Percentiles rank a stretch among this genome's conserved stretches.
phyloP scores from a whole-genome alignment of 768 basidiomycete genomes.

The Trametes gibbosa region DNA sequence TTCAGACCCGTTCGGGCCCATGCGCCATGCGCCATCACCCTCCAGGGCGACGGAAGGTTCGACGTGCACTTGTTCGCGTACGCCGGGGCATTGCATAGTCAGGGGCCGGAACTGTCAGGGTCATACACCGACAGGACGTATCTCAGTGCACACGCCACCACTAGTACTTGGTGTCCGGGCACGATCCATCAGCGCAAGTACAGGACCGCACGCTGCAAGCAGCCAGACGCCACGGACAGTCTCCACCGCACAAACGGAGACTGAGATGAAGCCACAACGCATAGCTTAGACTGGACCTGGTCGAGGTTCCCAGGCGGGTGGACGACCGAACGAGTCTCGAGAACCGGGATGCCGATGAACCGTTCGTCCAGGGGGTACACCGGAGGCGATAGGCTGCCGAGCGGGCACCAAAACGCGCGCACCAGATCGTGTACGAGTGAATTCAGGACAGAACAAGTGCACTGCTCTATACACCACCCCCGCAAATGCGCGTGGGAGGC shows the following conservation, averaged over 20 bases:
- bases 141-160: background rate
- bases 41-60: background rate
- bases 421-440: background rate
- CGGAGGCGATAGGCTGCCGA: conserved; percentile 8
- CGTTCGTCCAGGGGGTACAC: conserved; percentile 5
- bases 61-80: background rate
- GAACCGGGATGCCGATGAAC: conserved; percentile 10
- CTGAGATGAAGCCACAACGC: background rate
- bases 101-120: background rate
- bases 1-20: background rate
- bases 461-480: background rate
- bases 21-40: background rate
- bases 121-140: background rate
- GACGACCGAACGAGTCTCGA: background rate
- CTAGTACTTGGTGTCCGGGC: background rate
- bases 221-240: conserved; percentile 4
- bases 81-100: background rate
- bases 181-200: background rate
- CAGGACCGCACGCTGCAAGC: background rate
- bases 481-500: background rate
- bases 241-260: conserved; percentile 1
- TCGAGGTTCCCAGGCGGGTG: conserved; percentile 11
- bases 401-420: background rate
- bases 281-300: conserved; percentile 1
- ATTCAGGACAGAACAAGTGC: background rate